Base-by-base conservation (phyloP, 2,329 filamentous ascomycete species). In the Ceratocystis harringtonii region DNA sequence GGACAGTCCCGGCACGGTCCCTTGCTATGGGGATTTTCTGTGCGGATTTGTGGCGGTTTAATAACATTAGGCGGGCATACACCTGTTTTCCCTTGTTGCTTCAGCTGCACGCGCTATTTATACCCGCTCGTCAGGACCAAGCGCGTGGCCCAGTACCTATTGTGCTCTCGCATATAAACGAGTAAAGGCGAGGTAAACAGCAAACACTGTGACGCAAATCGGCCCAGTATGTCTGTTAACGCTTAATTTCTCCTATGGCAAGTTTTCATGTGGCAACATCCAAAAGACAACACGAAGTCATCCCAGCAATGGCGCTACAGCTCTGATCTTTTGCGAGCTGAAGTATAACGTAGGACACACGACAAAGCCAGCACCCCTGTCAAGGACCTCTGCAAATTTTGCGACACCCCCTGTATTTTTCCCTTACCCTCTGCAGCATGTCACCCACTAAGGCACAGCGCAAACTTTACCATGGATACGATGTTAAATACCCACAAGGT, bases 361-460 rank as follows among this genome's bases (percentile, higher is more conserved):
- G 8, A 58, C 28, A 58, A 15, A 10, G 55, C 25, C 12, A 3
- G 0, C 5, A 17, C 28, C 55, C 55, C 55, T 58, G 55, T 19
- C 19, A 36, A 41, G 2, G n/a, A 0, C 30, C 28, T n/a, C 55
- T 36, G 17, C n/a, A 19, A 25, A 5, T n/a, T n/a, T 58, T 58
- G 55, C 55, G 55, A 58, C 28, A 58, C 55, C 55, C 55, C 55
- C 55, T 58, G 28, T 58, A 58, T 36, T 58, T 58, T 15, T 36
- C 0, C 28, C 52, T 10, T 57, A 25, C 5, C 22, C 52, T 30
- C 12, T 30, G 8, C 22, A 25, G 8, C 52, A 30, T 30, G 52
- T 57, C 25, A 22, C 28, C 52, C 17, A 8, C 52, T 17, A 57
- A n/a, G 52, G 52, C 52, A 15, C 52, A 57, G 52, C 17, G 52